These are phyloP conservation scores for Sorghum bicolor DNA, from an alignment of 176 grass and related monocot genomes.

Conservation along the genomic window Sorghum_bicolor_NCBIv3 NC_012870.2:78953501-78954000, in stretches of 20 bases:
- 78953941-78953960: conserved; percentile 14
- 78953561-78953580: neutral
- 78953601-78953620: conserved; percentile 27
- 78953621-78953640: conserved; percentile 20
- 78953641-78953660: neutral
- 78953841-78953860: neutral
- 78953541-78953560: conserved; percentile 10
- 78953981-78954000: conserved; percentile 33
- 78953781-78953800: conserved; percentile 11
- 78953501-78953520: neutral
- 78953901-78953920: conserved; percentile 2
- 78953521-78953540: conserved; percentile 9
- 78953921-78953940: neutral
- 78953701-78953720: neutral
- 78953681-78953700: conserved; percentile 24
- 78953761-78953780: conserved; percentile 17
- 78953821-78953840: neutral
- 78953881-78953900: conserved; percentile 4
- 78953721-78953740: conserved; percentile 13
- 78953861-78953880: neutral
- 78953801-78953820: neutral
- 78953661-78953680: neutral
- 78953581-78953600: neutral
- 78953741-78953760: conserved; percentile 5
- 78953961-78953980: conserved; percentile 34